Evolutionary conservation across 2,329 filamentous ascomycete species (phyloP), one percentile per base, ranked within the genome.

Genomic region (Sarocladiaceae sp.): DNA sequence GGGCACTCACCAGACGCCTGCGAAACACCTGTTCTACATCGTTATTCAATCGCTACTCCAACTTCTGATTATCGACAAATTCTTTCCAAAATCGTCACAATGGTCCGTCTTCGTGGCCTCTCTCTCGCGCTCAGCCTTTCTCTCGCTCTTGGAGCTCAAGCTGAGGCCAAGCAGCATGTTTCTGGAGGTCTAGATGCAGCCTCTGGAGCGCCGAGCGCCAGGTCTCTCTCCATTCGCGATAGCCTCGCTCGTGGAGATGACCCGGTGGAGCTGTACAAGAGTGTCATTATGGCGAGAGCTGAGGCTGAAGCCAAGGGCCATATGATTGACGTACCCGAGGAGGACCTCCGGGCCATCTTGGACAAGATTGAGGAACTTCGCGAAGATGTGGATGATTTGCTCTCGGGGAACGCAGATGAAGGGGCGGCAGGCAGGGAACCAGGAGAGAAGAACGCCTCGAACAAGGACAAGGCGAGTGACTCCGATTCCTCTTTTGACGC

Each of bases 291-390:
- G 9, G 37, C 37, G 4, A 10, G 37, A 12, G 37, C 37, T 3
- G 37, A 41, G 24, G 37, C 29, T 3, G 16, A 39, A 16, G 44
- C 27, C 16, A 29, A 26, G 7, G 44, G 29, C 18, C 33, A 12
- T 7, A 33, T 18, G n/a, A 35, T 45, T n/a, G 13, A 32, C 13
- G 44, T 45, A n/a, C 33, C 44, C 10, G 44, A 45, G 44, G 24
- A 39, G 23, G 33, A 45, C 19, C 34, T 45, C 11, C 16, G 21
- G 7, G 44, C 23, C 15, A 41, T 45, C 15, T 20, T 45, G 18
- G 20, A 41, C 26, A 39, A 41, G 34, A 40, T 45, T 16, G 26
- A 40, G 6, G 24, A 32, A 3, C 26, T 45, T 10, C 20, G 41
- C 12, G 26, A 29, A 12, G 33, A 45, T 11, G 29, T 45, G 18